Conservation (phyloP, 495 filamentous ascomycete genomes). For the Pseudevernia furfuracea region DNA sequence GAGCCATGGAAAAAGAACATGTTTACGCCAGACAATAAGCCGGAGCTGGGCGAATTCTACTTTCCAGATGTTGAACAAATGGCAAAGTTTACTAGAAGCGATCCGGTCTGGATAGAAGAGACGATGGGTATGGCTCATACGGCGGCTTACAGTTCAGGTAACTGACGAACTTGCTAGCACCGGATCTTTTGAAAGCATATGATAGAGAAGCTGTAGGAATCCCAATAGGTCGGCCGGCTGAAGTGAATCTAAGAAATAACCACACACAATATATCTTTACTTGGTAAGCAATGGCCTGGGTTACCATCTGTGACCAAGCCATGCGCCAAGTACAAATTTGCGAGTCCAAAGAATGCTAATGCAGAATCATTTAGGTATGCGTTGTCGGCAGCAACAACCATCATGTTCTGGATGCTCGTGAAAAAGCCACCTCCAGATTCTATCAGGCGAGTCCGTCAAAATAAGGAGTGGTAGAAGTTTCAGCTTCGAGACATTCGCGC, state of each 20-base stretch:
- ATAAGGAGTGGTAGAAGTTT: constrained; percentile 51
- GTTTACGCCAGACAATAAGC: constrained; percentile 87
- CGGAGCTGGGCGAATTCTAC: constrained; percentile 77
- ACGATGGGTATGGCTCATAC: constrained; percentile 63
- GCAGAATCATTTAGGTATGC: constrained; percentile 60
- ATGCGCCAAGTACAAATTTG: background rate
- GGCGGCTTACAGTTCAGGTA: constrained; percentile 18
- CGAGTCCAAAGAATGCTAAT: background rate
- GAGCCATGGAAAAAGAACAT: constrained; percentile 95
- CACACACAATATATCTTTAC: constrained; percentile 98
- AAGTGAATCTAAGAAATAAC: constrained; percentile 92
- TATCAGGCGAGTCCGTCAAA: constrained; percentile 67
- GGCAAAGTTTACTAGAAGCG: constrained; percentile 75
- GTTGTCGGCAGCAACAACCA: constrained; percentile 71
- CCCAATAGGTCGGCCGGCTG: constrained; percentile 81
- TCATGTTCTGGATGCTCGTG: constrained; percentile 94
- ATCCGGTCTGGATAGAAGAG: constrained; percentile 91
- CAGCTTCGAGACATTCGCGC: background rate
- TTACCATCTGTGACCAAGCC: background rate
- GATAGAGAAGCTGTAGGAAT: constrained; percentile 72
- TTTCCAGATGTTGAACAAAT: constrained; percentile 92
- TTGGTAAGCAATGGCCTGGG: constrained; percentile 54
- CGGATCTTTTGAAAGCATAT: constrained; percentile 64
- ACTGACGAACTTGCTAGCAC: constrained; percentile 44
- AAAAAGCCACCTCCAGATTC: constrained; percentile 72